phyloP scores from a whole-genome alignment of 2,329 filamentous ascomycete species.

The Cordyceps cateniannulata region DNA sequence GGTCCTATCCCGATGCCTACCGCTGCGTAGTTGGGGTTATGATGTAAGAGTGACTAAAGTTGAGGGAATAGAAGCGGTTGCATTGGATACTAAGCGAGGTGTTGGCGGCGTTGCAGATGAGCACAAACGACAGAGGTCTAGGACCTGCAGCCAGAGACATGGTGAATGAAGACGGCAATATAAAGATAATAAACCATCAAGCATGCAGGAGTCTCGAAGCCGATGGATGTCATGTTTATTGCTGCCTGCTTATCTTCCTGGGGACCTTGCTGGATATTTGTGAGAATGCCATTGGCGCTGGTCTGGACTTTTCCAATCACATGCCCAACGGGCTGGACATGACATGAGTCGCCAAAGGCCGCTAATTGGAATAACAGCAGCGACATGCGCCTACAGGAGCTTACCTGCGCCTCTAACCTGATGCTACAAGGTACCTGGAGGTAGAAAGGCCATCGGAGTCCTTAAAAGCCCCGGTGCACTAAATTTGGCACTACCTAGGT shows the following conservation, averaged over 20 bases:
- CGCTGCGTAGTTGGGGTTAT: constrained; percentile 13
- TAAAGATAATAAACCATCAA: background rate
- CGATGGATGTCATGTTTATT: background rate
- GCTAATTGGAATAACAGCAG: too few species aligned
- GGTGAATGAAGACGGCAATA: background rate
- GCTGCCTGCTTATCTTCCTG: background rate
- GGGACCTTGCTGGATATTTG: background rate
- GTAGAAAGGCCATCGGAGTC: too few species aligned
- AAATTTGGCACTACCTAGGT: background rate
- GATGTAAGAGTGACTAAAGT: background rate
- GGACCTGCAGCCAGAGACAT: background rate
- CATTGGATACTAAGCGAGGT: constrained; percentile 11
- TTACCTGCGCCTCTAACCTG: too few species aligned
- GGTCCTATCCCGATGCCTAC: constrained; percentile 58
- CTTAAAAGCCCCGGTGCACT: background rate
- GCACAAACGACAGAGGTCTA: background rate
- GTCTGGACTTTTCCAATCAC: background rate
- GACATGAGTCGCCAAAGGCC: too few species aligned
- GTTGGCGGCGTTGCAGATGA: constrained; percentile 2
- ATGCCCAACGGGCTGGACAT: background rate
- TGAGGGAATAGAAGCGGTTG: background rate
- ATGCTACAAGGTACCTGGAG: too few species aligned
- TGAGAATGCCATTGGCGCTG: background rate
- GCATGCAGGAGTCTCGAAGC: background rate
- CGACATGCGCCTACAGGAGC: too few species aligned